Evolutionary conservation across 2,329 filamentous ascomycete genomes (phyloP), one percentile per base, ranked within the genome.

Genomic region (Fonsecaea pedrosoi): DNA sequence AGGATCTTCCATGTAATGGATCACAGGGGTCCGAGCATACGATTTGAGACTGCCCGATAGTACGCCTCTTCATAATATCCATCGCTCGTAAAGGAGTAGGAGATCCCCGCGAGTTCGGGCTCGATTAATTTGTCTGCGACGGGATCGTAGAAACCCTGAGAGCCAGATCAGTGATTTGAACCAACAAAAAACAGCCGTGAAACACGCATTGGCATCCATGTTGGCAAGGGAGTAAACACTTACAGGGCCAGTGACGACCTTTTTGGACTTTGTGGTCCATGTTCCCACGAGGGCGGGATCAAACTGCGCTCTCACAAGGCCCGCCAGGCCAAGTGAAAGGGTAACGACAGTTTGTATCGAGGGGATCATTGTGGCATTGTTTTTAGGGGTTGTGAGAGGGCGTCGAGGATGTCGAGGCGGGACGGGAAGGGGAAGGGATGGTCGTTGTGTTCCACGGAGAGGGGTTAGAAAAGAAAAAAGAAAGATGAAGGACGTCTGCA

Each of bases 11-110:
- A 50, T 50, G 25, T 21, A 42, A 34, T 13, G 34, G 59, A 15
- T 40, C 18, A 9, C 42, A 9, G 35, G 25, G 37, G 40, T 6
- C 18, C 13, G 53, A 45, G 83, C 87, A 76, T 78, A 90, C 88
- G 89, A 75, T 92, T 91, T 56, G 89, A 79, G 73, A 91, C 78
- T 9, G 88, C 88, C 69, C 89, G 84, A 77, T 91, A 92, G 76
- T 89, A 87, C 13, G 90, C 88, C 73, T 87, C 84, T 78, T 92
- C 90, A 74, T 84, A 92, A 77, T 84, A 82, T 25, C 89, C 89
- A 75, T 91, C 86, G 48, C 78, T 81, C 3, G 87, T 89, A 77
- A 92, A 92, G 10, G 90, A 92, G 79, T 91, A 92, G 15, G 89
- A 91, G 70, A 91, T 90, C 30, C 90, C 90, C 0, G 89, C 86